Evolutionary conservation across 495 filamentous ascomycete species (phyloP).

Genomic region (Terfezia boudieri): DNA sequence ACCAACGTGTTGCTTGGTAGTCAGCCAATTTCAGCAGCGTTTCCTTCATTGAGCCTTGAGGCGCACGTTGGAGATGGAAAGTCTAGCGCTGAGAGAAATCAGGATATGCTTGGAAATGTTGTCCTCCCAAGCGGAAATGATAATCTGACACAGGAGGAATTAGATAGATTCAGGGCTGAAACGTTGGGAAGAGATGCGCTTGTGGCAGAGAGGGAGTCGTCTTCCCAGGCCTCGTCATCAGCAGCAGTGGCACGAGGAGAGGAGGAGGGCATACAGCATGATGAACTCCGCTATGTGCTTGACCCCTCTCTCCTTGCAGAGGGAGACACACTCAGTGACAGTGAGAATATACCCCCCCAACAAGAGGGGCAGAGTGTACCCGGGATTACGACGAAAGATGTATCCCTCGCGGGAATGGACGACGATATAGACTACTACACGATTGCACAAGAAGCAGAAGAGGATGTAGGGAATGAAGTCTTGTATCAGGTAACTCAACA

Average conservation of each 20-base stretch:
- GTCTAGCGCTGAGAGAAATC: conserved; percentile 20
- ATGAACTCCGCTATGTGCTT: too few species aligned
- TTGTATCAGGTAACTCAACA: conserved; percentile 78
- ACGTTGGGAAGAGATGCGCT: background rate
- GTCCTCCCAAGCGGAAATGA: conserved; percentile 2
- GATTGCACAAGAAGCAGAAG: conserved; percentile 41
- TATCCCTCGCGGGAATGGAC: conserved; percentile 13
- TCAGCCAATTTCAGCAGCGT: conserved; percentile 56
- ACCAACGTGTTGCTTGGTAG: conserved; percentile 51
- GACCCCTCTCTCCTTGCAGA: background rate
- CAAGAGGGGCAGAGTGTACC: background rate
- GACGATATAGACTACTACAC: conserved; percentile 46
- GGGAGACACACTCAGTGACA: background rate
- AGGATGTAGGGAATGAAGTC: conserved; percentile 66
- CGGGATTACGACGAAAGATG: background rate
- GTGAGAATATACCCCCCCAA: background rate
- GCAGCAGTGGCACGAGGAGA: background rate
- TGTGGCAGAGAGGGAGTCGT: background rate
- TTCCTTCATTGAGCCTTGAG: conserved; percentile 38
- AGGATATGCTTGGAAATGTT: background rate
- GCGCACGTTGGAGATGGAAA: conserved; percentile 45
- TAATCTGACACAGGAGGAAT: background rate
- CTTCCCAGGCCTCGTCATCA: background rate
- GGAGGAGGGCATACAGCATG: background rate
- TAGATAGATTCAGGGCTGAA: background rate